Evolutionary conservation across 1,284 basidiomycete species (phyloP).

Genomic region (Austroboletus olivaceoglutinosus): DNA sequence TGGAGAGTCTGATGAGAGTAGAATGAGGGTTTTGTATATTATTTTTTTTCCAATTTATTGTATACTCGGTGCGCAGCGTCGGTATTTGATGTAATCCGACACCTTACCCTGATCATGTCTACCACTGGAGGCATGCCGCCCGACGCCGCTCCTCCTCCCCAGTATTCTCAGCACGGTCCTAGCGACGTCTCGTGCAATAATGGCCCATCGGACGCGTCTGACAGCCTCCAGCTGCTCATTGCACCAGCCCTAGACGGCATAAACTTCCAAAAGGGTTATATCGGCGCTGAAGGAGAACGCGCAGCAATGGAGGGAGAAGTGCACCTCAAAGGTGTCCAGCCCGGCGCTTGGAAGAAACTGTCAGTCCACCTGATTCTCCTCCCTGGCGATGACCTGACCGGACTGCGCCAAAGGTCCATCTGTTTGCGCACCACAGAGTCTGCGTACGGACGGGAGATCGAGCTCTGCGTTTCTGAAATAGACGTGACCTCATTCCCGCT

Average conservation of each 20-base stretch:
- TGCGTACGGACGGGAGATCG: slow-evolving; percentile 58
- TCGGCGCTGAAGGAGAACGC: slow-evolving; percentile 73
- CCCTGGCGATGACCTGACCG: slow-evolving; percentile 8
- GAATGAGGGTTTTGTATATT: slow-evolving; percentile 37
- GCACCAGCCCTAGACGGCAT: slow-evolving; percentile 61
- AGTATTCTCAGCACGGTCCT: slow-evolving; percentile 34
- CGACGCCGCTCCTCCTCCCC: slow-evolving; percentile 42
- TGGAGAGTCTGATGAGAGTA: slow-evolving; percentile 72
- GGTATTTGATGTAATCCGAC: too few relatives aligned
- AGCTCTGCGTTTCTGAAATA: slow-evolving; percentile 55
- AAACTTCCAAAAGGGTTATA: slow-evolving; percentile 76
- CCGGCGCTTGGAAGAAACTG: slow-evolving; percentile 64
- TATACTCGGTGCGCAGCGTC: slow-evolving; percentile 9
- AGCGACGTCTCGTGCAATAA: slow-evolving; percentile 13
- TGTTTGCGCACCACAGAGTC: slow-evolving; percentile 65
- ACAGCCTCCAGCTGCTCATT: slow-evolving; percentile 57
- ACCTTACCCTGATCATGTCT: slow-evolving; percentile 25
- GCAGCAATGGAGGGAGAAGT: slow-evolving; percentile 81
- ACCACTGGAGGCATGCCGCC: slow-evolving; percentile 19
- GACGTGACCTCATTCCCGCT: slow-evolving; percentile 46
- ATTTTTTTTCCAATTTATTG: slow-evolving; percentile 2
- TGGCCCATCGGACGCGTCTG: slow-evolving; percentile 13
- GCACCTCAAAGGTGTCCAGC: slow-evolving; percentile 67
- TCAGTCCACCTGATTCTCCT: slow-evolving; percentile 31
- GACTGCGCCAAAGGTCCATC: slow-evolving; percentile 48